A percentile compares a stretch with the other conserved stretches of the same genome.
These are phyloP conservation scores for Amauroascus niger DNA, from an alignment of 2,329 filamentous ascomycete genomes.

Conservation along the genomic window DNA sequence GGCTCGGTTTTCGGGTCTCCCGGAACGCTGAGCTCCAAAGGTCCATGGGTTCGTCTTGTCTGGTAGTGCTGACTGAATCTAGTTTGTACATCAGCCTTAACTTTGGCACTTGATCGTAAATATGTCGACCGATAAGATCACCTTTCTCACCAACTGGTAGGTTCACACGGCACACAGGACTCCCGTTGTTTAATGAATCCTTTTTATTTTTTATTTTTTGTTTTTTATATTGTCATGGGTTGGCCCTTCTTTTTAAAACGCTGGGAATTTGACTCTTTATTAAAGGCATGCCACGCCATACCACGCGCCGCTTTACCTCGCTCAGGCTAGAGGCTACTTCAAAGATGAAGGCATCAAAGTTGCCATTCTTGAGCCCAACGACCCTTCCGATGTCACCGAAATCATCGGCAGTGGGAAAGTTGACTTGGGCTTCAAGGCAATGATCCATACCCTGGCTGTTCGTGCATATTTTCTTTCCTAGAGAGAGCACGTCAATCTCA, in stretches of 20 bases:
- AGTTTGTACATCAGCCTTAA: slow-evolving; percentile 20
- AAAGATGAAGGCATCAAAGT: slow-evolving; percentile 67
- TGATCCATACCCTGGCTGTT: slow-evolving; percentile 71
- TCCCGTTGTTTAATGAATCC: slow-evolving; percentile 5
- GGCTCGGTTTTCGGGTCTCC: background rate
- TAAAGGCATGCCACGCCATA: slow-evolving; percentile 72
- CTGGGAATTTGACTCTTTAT: slow-evolving; percentile 23
- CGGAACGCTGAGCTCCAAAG: background rate
- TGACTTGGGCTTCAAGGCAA: slow-evolving; percentile 71
- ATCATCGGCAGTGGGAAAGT: slow-evolving; percentile 69
- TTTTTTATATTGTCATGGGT: too few species aligned
- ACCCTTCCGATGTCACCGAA: slow-evolving; percentile 72
- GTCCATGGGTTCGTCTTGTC: slow-evolving; percentile 11
- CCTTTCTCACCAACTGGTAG: slow-evolving; percentile 76
- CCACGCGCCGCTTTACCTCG: slow-evolving; percentile 67
- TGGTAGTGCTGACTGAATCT: slow-evolving; percentile 25
- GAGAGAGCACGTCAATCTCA: too few species aligned
- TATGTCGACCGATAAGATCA: slow-evolving; percentile 79
- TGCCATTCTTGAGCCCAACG: slow-evolving; percentile 66
- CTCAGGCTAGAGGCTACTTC: slow-evolving; percentile 65
- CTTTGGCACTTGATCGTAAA: slow-evolving; percentile 26
- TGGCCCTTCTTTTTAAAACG: too few species aligned
- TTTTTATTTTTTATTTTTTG: too few species aligned
- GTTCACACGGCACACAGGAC: slow-evolving; percentile 19
- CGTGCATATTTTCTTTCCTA: background rate